These are phyloP conservation scores for Oxyria digyna DNA, from an alignment of 148 eudicot genomes.

Conservation along the genomic window DNA sequence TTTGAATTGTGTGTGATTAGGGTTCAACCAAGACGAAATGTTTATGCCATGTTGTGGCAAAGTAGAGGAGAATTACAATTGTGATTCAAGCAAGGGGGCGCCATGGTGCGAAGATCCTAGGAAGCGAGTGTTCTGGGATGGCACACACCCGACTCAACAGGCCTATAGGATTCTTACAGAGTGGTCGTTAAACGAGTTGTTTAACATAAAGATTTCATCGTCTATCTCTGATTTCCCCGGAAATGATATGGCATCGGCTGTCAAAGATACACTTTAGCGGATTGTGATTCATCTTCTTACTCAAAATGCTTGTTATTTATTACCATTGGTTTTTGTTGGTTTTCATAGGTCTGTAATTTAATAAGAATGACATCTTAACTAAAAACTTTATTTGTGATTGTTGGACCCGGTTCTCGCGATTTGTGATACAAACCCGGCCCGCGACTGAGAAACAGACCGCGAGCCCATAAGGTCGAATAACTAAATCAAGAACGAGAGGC, in stretches of 20 bases:
- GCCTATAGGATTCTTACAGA: background rate
- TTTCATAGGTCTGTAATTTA: background rate
- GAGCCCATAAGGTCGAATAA: no score
- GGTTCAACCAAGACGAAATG: background rate
- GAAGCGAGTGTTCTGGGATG: conserved; percentile 6
- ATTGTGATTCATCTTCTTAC: background rate
- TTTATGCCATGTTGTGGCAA: background rate
- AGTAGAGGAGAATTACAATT: background rate
- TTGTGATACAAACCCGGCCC: no score
- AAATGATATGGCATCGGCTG: background rate
- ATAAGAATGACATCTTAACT: no score
- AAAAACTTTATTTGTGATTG: no score
- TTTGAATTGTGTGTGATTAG: background rate
- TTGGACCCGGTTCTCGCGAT: no score
- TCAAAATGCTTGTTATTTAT: background rate
- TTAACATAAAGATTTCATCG: background rate
- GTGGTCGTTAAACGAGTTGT: background rate
- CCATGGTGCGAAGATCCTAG: background rate
- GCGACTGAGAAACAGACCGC: no score
- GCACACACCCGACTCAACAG: conserved; percentile 2
- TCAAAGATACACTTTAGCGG: background rate
- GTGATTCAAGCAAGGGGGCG: background rate
- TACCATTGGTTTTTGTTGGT: no score
- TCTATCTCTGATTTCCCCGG: background rate
- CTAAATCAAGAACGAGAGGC: no score